Conservation (phyloP, 768 basidiomycete species). For the Hortiboletus flavorubellus region DNA sequence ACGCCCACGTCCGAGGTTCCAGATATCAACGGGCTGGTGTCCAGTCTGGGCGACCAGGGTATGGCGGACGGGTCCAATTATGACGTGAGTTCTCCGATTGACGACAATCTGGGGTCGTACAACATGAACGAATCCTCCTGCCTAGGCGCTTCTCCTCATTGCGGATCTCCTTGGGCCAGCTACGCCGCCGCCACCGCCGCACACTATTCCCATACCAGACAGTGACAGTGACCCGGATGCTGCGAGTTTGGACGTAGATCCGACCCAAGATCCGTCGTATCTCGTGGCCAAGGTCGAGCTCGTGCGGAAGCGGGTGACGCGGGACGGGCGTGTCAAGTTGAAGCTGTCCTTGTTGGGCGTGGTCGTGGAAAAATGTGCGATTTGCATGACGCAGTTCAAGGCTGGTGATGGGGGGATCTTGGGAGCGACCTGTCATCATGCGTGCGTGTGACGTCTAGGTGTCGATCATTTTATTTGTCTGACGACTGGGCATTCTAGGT, state of each 20-base stretch:
- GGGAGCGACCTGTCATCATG: constrained; percentile 58
- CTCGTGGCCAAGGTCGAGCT: constrained; percentile 51
- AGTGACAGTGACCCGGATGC: neutral
- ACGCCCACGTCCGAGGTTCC: constrained; percentile 40
- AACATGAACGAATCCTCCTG: constrained; percentile 19
- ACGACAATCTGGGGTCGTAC: constrained; percentile 20
- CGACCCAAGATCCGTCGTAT: constrained; percentile 6
- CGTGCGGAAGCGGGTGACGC: constrained; percentile 53
- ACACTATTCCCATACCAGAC: constrained; percentile 2
- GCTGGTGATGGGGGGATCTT: constrained; percentile 53
- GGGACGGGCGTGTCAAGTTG: constrained; percentile 66
- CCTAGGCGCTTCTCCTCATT: constrained; percentile 56
- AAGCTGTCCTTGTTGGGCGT: constrained; percentile 64
- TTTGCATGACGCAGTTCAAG: constrained; percentile 71
- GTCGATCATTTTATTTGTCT: neutral
- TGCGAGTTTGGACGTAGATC: neutral
- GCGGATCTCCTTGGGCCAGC: constrained; percentile 62
- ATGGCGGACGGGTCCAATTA: constrained; percentile 51
- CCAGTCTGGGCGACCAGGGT: constrained; percentile 47
- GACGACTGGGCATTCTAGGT: constrained; percentile 28
- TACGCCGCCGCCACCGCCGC: constrained; percentile 16
- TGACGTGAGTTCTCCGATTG: constrained; percentile 51
- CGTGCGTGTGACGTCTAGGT: constrained; percentile 29
- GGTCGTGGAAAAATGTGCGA: constrained; percentile 65
- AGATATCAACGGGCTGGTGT: constrained; percentile 62